Conservation (phyloP, 768 basidiomycete species). For the Termitomyces sp. region DNA sequence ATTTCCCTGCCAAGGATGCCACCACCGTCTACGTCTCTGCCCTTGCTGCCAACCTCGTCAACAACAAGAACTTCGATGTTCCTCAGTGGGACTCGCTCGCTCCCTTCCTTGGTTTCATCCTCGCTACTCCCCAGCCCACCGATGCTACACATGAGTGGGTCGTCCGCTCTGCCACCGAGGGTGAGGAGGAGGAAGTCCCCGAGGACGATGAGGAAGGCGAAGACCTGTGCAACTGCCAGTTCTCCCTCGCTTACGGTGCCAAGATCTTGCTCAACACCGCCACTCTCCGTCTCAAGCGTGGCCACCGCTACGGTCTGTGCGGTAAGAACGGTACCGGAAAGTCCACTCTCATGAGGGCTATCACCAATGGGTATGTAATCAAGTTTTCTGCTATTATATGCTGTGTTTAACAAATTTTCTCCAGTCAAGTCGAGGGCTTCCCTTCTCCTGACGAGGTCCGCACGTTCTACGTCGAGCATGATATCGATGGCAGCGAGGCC, state of each 20-base stretch:
- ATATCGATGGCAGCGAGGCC: constrained; percentile 93
- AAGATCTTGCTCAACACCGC: constrained; percentile 98
- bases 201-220: constrained; percentile 98
- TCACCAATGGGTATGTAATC: constrained; percentile 64
- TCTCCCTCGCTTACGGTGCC: constrained; percentile 98
- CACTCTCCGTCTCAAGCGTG: constrained; percentile 94
- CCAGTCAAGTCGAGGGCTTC: constrained; percentile 92
- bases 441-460: constrained; percentile 95
- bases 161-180: constrained; percentile 82
- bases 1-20: constrained; percentile 49
- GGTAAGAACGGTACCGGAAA: constrained; percentile 99
- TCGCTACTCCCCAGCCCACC: constrained; percentile 58
- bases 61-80: constrained; percentile 88
- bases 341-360: constrained; percentile 90
- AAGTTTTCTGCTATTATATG: not conserved
- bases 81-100: constrained; percentile 81
- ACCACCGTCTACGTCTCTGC: constrained; percentile 64
- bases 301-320: constrained; percentile 97
- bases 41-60: constrained; percentile 84
- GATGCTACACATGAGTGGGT: constrained; percentile 79
- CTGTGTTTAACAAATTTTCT: constrained; percentile 23
- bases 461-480: constrained; percentile 99
- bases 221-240: constrained; percentile 98
- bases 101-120: constrained; percentile 66
- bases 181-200: constrained; percentile 57